Evolutionary conservation across 192 early-diverging fungal species (phyloP).

Genomic region (Linnemannia zychae): DNA sequence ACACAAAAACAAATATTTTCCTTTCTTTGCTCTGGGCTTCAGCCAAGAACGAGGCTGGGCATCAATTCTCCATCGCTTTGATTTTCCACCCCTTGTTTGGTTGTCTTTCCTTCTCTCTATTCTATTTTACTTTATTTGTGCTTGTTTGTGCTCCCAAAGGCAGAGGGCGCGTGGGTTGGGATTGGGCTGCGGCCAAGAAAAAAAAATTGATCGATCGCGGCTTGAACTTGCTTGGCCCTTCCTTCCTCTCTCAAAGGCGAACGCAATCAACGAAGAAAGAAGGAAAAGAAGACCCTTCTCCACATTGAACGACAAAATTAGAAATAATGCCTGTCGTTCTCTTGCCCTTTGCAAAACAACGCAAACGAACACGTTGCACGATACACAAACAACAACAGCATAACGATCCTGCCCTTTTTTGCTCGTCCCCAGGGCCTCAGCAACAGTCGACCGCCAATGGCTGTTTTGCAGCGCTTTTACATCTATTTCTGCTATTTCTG

Average conservation of each 20-base stretch:
- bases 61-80: not conserved
- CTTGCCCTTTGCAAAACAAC: no score
- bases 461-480: not conserved
- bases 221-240: not conserved
- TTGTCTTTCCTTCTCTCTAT: not conserved
- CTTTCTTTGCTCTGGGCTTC: no score
- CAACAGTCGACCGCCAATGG: not conserved
- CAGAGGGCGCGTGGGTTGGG: not conserved
- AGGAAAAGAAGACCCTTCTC: not conserved
- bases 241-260: not conserved
- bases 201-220: not conserved
- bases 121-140: not conserved
- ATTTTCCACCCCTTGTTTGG: slow-evolving; percentile 9
- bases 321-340: not conserved
- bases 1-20: not conserved
- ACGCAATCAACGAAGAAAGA: not conserved
- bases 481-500: slow-evolving; percentile 3
- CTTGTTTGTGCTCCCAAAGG: not conserved
- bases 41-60: slow-evolving; percentile 9
- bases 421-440: not conserved
- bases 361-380: not conserved
- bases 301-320: slow-evolving; percentile 21
- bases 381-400: not conserved
- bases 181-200: slow-evolving; percentile 34
- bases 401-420: not conserved